These are phyloP conservation scores for Candolleomyces aberdarensis DNA, from an alignment of 768 basidiomycete species.

Conservation along the genomic window DNA sequence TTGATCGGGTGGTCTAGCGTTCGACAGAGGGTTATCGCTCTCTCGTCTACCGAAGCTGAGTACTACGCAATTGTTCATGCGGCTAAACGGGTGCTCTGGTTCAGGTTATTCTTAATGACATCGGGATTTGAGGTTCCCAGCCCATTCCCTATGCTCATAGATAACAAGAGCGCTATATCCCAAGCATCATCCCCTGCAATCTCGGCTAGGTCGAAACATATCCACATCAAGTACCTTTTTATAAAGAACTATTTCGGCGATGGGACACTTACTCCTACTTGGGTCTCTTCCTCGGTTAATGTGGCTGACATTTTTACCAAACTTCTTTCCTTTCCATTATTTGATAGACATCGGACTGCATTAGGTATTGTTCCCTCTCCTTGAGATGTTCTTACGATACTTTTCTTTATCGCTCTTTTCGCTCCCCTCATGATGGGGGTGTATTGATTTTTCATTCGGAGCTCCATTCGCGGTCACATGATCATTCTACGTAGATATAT, in stretches of 20 bases:
- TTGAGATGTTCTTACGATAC: not conserved
- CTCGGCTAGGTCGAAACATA: conserved; percentile 27
- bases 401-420: not conserved
- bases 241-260: conserved; percentile 26
- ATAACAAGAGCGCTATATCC: conserved; percentile 17
- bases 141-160: conserved; percentile 16
- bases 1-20: conserved; percentile 29
- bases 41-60: conserved; percentile 34
- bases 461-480: too few relatives aligned
- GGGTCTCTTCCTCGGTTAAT: conserved; percentile 29
- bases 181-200: conserved; percentile 15
- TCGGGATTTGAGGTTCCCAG: conserved; percentile 5
- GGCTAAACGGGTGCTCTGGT: conserved; percentile 22
- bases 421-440: not conserved
- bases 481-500: too few relatives aligned
- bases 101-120: conserved; percentile 18
- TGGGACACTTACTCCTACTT: conserved; percentile 15
- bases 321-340: conserved; percentile 14
- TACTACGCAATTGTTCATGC: conserved; percentile 31
- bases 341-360: conserved; percentile 9
- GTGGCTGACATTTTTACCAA: conserved; percentile 41
- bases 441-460: too few relatives aligned
- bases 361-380: conserved; percentile 1
- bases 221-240: conserved; percentile 27
- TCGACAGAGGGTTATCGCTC: conserved; percentile 28